Conservation (phyloP, 108 stramenopile species). For the Epithemia pelagica region DNA sequence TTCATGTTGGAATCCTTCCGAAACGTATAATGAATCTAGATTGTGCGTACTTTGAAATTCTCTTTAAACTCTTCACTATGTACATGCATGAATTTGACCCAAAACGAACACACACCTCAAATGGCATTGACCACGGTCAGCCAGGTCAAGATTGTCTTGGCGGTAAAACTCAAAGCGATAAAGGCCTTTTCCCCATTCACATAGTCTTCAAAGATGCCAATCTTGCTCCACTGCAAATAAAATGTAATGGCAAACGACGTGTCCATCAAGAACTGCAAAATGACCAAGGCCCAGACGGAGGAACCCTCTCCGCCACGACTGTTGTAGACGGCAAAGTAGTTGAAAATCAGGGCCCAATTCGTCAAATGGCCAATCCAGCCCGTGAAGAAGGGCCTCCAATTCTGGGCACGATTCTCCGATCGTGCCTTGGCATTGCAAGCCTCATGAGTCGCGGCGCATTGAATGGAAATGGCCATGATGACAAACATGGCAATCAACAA, state of each 20-base stretch:
- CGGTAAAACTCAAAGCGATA: conserved; percentile 10
- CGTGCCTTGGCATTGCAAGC: conserved; percentile 13
- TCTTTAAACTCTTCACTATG: too few relatives aligned
- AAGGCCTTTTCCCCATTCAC: conserved; percentile 14
- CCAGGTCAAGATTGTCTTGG: conserved; percentile 16
- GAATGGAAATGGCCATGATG: conserved; percentile 6
- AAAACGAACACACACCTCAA: too few relatives aligned
- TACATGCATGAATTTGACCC: too few relatives aligned
- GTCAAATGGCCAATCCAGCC: conserved; percentile 5
- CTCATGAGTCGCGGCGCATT: conserved; percentile 7
- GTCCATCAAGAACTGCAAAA: conserved; percentile 11
- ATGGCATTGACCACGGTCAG: neutral
- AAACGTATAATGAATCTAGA: too few relatives aligned
- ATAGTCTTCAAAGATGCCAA: conserved; percentile 5
- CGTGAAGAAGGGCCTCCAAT: conserved; percentile 1
- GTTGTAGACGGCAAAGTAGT: conserved; percentile 6
- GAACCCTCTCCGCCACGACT: neutral
- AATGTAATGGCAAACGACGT: conserved; percentile 13
- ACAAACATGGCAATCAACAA: conserved; percentile 16
- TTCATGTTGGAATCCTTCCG: too few relatives aligned
- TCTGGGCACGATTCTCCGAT: neutral
- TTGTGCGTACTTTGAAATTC: too few relatives aligned
- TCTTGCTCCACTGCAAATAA: conserved; percentile 10
- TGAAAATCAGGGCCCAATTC: conserved; percentile 6
- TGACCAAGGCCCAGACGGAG: conserved; percentile 10